Evolutionary conservation across 2,329 filamentous ascomycete species (phyloP), one percentile per base, ranked within the genome.

Genomic region (Aphanoascus verrucosus): DNA sequence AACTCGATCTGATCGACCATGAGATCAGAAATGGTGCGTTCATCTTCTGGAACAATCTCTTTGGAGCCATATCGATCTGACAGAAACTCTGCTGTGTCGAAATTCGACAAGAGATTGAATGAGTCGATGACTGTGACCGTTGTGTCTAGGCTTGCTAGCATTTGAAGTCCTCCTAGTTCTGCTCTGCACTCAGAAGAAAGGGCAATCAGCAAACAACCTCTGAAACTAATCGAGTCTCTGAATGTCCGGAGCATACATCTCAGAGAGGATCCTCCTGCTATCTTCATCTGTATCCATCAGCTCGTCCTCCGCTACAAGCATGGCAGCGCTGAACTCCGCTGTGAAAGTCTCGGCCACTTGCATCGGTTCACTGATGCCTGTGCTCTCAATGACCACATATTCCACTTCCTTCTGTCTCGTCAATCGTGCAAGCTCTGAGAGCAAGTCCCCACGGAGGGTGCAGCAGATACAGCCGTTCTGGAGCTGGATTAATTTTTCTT

Each of bases 401-500:
- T 88, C 82, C 37, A 87, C 83, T 48, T 77, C 71, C 15, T 80
- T 75, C 0, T 20, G 23, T 17, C 20, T 51, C 17, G 49, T 17
- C 2, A 51, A 15, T 14, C 49, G 40, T 20, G 83, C 83, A 0
- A 88, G 75, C 63, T 88, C 84, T 55, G 84, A 79, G 0, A 88
- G 74, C 1, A 88, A 68, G 53, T 88, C 84, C 0, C 84, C 83
- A 2, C 85, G 80, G 0, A 88, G 72, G 0, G 84, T 88, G 60
- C 85, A 88, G 71, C 84, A 88, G 61, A 88, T 88, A 59, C 85
- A 88, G 8, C 84, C 83, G 57, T 86, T 86, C 61, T 86, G 82
- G 52, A 86, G 74, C 8, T 82, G 78, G 14, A 86, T 79, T 32
- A 86, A 73, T 57, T 84, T 83, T 58, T 85, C 81, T 38, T 82